Conservation (phyloP, 768 basidiomycete genomes). For the Chlorophyllum brunneum region DNA sequence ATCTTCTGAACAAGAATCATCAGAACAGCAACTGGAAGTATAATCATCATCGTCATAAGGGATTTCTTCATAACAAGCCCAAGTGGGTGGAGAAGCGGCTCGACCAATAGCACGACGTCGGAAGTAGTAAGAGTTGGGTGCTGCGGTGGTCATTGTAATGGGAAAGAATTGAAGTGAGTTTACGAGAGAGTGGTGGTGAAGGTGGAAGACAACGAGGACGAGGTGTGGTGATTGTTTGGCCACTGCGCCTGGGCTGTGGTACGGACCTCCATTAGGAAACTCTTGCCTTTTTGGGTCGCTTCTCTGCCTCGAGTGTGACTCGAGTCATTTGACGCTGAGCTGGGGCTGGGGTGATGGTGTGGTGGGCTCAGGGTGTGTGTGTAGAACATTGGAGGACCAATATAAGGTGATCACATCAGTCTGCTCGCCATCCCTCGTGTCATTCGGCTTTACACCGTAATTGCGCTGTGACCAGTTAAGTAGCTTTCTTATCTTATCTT, state of each 20-base stretch:
- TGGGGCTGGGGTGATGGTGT: background rate
- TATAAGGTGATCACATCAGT: too few species aligned
- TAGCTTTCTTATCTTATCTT: slow-evolving; percentile 5
- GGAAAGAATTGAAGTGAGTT: background rate
- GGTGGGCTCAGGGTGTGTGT: too few species aligned
- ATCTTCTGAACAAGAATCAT: slow-evolving; percentile 64
- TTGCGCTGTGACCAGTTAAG: too few species aligned
- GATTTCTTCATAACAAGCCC: slow-evolving; percentile 92
- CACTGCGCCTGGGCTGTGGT: slow-evolving; percentile 4
- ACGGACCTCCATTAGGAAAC: background rate
- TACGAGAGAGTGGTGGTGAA: slow-evolving; percentile 2
- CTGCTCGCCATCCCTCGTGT: too few species aligned
- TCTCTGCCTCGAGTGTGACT: background rate
- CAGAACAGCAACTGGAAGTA: slow-evolving; percentile 52
- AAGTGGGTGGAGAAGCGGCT: slow-evolving; percentile 80
- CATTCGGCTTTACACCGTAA: too few species aligned
- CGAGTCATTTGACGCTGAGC: background rate
- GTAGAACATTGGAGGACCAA: too few species aligned
- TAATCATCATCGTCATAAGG: slow-evolving; percentile 64
- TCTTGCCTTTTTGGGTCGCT: background rate
- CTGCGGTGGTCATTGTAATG: slow-evolving; percentile 32
- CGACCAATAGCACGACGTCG: slow-evolving; percentile 75
- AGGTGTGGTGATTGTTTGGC: slow-evolving; percentile 3
- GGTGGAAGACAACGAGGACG: slow-evolving; percentile 12
- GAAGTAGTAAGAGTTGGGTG: slow-evolving; percentile 44